Conservation (phyloP, 116 monocot genomes). For the Zostera marina region DNA sequence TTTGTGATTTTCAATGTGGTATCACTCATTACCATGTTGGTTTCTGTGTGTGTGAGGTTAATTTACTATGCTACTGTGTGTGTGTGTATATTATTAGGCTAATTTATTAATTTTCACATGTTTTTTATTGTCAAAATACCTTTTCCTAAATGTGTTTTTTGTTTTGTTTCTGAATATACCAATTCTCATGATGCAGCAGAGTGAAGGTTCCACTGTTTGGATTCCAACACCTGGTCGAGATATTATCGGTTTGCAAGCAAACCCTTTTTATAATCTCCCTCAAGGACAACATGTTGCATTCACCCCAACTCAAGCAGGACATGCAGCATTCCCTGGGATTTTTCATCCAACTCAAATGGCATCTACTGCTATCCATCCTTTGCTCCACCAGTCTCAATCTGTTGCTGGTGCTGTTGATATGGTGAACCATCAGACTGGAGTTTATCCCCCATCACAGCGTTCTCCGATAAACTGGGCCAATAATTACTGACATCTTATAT, state of each 20-base stretch:
- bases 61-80: too few species aligned
- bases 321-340: conserved; percentile 25
- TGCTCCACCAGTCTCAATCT: conserved; percentile 33
- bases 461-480: conserved; percentile 2
- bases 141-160: background rate
- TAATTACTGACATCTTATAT: conserved; percentile 23
- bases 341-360: conserved; percentile 25
- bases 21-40: background rate
- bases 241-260: conserved; percentile 30
- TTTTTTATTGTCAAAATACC: background rate
- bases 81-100: too few species aligned
- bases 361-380: conserved; percentile 17
- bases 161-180: background rate
- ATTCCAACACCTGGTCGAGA: conserved; percentile 31
- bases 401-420: conserved; percentile 31
- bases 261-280: conserved; percentile 41
- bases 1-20: background rate
- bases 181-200: conserved; percentile 28
- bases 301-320: conserved; percentile 37
- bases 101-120: background rate
- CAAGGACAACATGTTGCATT: conserved; percentile 45
- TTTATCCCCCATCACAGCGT: conserved; percentile 30
- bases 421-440: conserved; percentile 24
- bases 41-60: conserved; percentile 9
- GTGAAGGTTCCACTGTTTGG: conserved; percentile 58